Evolutionary conservation across 352 stramenopile genomes (phyloP).

Genomic region (Globisporangium nagaii): DNA sequence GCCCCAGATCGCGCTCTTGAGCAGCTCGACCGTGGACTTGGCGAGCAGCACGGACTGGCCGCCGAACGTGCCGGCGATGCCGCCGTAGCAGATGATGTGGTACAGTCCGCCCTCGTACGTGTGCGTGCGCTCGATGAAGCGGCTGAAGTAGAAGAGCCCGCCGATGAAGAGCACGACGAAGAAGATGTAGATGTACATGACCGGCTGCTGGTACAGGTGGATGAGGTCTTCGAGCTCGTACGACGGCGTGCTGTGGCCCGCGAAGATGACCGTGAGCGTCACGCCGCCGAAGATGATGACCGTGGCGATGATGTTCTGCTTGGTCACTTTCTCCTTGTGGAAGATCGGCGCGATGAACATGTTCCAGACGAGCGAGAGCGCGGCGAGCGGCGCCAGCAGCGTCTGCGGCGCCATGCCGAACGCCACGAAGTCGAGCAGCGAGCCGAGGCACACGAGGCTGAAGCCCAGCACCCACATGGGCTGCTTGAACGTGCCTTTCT

Average conservation of each 20-base stretch:
- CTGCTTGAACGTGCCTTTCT: constrained; percentile 78
- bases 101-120: constrained; percentile 60
- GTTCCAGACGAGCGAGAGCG: constrained; percentile 89
- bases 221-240: constrained; percentile 87
- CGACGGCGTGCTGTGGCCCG: constrained; percentile 74
- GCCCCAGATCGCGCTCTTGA: constrained; percentile 90
- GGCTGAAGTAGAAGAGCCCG: constrained; percentile 49
- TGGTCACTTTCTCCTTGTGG: constrained; percentile 85
- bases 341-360: constrained; percentile 89
- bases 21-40: constrained; percentile 85
- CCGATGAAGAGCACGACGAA: constrained; percentile 65
- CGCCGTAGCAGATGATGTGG: constrained; percentile 86
- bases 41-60: constrained; percentile 86
- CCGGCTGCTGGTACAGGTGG: constrained; percentile 65
- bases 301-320: constrained; percentile 75
- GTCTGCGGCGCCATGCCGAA: constrained; percentile 90
- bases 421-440: constrained; percentile 87
- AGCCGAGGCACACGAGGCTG: constrained; percentile 72
- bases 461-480: constrained; percentile 89
- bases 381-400: constrained; percentile 83
- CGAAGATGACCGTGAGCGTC: constrained; percentile 87
- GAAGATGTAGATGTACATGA: constrained; percentile 84
- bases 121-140: constrained; percentile 74
- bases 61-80: constrained; percentile 85
- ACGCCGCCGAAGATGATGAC: constrained; percentile 87